phyloP scores from a whole-genome alignment of 1,139 yeast genomes.

The Diutina mesorugosa region DNA sequence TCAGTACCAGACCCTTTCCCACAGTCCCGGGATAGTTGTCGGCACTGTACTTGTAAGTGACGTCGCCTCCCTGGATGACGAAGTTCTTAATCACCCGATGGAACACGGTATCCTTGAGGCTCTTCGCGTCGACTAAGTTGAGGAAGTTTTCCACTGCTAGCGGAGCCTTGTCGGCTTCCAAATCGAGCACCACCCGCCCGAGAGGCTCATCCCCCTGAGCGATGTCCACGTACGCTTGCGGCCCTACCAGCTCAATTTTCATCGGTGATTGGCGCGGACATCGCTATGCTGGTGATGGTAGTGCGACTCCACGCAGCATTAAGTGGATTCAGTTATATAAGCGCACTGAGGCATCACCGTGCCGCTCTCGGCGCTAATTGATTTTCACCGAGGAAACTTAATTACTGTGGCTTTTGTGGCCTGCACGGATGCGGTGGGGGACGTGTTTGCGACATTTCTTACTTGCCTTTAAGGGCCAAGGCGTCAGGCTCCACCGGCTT shows the following conservation, averaged over 20 bases:
- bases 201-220: constrained; percentile 26
- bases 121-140: constrained; percentile 14
- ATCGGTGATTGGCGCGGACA: constrained; percentile 7
- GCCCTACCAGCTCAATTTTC: constrained; percentile 21
- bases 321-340: neutral
- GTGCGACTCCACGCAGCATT: neutral
- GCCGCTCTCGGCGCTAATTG: neutral
- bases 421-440: neutral
- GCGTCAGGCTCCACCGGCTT: neutral
- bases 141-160: constrained; percentile 41
- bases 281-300: neutral
- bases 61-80: constrained; percentile 71
- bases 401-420: neutral
- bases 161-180: constrained; percentile 45
- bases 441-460: neutral
- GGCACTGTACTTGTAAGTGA: constrained; percentile 27
- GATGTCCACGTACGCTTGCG: constrained; percentile 45
- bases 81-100: constrained; percentile 68
- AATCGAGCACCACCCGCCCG: constrained; percentile 59
- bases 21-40: constrained; percentile 15
- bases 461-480: neutral
- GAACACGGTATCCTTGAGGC: constrained; percentile 32
- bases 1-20: constrained; percentile 45
- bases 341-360: neutral
- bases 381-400: neutral